phyloP scores from a whole-genome alignment of 192 early-diverging fungal genomes.

The Coemansia sp. region DNA sequence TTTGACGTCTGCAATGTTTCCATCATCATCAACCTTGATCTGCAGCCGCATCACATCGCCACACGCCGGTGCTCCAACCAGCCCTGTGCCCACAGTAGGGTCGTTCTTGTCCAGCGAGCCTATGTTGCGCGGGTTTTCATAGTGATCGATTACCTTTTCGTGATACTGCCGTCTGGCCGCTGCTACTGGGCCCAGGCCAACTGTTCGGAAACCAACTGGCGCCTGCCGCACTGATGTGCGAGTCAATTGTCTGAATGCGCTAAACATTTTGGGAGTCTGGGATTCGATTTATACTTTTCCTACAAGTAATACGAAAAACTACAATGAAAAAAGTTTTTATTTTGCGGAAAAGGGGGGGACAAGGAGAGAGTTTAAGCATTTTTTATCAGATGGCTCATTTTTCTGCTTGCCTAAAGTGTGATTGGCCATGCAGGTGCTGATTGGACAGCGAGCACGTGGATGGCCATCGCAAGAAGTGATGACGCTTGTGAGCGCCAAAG shows the following conservation, averaged over 20 bases:
- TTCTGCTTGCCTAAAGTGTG: neutral
- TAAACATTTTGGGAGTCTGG: constrained; percentile 27
- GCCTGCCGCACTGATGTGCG: constrained; percentile 25
- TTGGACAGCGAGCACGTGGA: neutral
- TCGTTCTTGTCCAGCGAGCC: constrained; percentile 87
- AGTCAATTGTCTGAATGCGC: constrained; percentile 22
- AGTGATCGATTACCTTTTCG: constrained; percentile 93
- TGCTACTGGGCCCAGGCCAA: constrained; percentile 4
- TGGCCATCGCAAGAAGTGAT: neutral
- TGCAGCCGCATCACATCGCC: constrained; percentile 94
- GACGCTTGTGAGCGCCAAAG: neutral
- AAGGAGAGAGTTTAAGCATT: neutral
- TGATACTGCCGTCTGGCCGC: constrained; percentile 42
- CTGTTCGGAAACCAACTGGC: constrained; percentile 7
- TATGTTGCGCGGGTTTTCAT: constrained; percentile 94
- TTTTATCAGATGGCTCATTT: neutral
- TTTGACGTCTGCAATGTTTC: constrained; percentile 92
- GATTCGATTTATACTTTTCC: neutral
- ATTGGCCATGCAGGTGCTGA: neutral
- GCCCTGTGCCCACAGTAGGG: constrained; percentile 92
- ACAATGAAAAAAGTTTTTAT: constrained; percentile 4
- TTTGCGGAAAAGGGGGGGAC: constrained; percentile 5
- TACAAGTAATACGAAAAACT: neutral
- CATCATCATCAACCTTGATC: constrained; percentile 93
- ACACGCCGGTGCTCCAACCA: constrained; percentile 86